These are phyloP conservation scores for Ceratocystis papillata DNA, from an alignment of 2,329 filamentous ascomycete species.

Conservation along the genomic window DNA sequence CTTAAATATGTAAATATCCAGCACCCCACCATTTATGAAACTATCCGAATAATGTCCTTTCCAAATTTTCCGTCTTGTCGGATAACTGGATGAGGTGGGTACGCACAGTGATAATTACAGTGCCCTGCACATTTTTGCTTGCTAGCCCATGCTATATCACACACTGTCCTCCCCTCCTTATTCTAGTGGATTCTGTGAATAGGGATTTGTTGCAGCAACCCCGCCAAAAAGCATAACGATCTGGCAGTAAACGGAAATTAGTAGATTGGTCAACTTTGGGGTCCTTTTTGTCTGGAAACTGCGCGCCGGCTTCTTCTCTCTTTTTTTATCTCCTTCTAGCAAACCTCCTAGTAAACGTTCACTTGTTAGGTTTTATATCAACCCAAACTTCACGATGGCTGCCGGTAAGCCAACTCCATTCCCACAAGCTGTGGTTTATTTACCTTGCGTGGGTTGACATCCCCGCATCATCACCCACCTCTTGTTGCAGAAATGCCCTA, in stretches of 20 bases:
- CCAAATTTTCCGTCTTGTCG: not conserved
- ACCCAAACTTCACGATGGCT: constrained; percentile 30
- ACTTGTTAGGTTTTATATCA: not conserved
- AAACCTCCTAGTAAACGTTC: constrained; percentile 8
- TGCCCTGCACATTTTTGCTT: not conserved
- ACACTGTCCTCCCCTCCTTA: constrained; percentile 12
- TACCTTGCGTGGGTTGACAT: not conserved
- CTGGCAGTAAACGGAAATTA: not conserved
- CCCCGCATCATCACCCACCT: not conserved
- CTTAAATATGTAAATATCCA: constrained; percentile 14
- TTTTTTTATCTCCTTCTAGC: constrained; percentile 1
- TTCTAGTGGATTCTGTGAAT: constrained; percentile 12
- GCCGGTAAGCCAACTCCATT: constrained; percentile 28
- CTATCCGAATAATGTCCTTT: not conserved
- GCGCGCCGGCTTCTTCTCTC: constrained; percentile 7
- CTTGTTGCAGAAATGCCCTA: not conserved
- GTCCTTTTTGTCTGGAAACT: not conserved
- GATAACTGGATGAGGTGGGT: not conserved
- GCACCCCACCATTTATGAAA: constrained; percentile 10
- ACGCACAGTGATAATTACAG: not conserved
- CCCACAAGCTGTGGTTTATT: not conserved
- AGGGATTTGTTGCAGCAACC: constrained; percentile 17
- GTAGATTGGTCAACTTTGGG: not conserved
- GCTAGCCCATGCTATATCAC: not conserved
- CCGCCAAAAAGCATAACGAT: constrained; percentile 18